Percentiles rank a stretch among this genome's conserved stretches.
phyloP scores from a whole-genome alignment of 768 basidiomycete species.

The Panaeolus papilionaceus region DNA sequence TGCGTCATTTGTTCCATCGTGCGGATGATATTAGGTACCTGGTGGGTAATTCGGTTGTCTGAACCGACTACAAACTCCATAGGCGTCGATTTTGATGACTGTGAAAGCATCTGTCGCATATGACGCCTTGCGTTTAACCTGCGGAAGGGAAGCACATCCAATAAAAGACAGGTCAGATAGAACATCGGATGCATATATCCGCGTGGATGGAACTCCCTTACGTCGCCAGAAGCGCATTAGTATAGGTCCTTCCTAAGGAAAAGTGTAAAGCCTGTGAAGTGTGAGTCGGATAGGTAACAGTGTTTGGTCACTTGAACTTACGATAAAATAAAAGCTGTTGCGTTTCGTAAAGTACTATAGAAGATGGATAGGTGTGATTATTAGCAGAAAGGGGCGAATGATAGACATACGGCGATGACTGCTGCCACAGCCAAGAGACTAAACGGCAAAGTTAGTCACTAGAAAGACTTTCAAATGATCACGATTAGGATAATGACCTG shows the following conservation, averaged over 20 bases:
- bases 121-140: not conserved
- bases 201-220: not conserved
- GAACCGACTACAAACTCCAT: not conserved
- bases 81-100: not conserved
- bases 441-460: too few relatives aligned
- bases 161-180: not conserved
- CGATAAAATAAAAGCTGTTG: slow-evolving; percentile 4
- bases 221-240: not conserved
- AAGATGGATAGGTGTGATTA: not conserved
- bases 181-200: not conserved
- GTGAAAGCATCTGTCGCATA: slow-evolving; percentile 9
- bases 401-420: not conserved
- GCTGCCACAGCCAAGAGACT: slow-evolving; percentile 2
- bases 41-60: not conserved
- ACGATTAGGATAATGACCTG: not conserved
- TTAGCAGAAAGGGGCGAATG: not conserved
- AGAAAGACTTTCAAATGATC: too few relatives aligned
- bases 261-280: not conserved
- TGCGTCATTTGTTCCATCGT: not conserved
- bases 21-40: not conserved
- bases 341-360: not conserved
- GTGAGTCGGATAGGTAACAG: not conserved
- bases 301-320: not conserved
- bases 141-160: not conserved
- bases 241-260: slow-evolving; percentile 4